Conservation (phyloP, 2,329 filamentous ascomycete genomes). For the Ophiosphaerella narmari region DNA sequence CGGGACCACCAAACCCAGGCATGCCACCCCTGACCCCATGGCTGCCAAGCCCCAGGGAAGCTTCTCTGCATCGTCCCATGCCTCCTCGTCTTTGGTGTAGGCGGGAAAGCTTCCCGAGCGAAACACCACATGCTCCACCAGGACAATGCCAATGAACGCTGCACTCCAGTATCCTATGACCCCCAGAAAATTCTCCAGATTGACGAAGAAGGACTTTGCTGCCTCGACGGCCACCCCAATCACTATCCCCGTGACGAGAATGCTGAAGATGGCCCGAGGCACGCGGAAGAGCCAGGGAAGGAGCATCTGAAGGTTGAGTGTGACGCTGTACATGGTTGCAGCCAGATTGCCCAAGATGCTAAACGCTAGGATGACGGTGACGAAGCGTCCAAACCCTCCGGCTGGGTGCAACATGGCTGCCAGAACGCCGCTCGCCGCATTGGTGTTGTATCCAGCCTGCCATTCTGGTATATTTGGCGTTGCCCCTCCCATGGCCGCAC, state of each 20-base stretch:
- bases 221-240: slow-evolving; percentile 64
- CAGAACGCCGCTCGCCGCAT: slow-evolving; percentile 63
- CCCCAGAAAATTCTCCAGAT: slow-evolving; percentile 50
- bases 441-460: slow-evolving; percentile 59
- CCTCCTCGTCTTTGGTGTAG: slow-evolving; percentile 44
- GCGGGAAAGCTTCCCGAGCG: slow-evolving; percentile 35
- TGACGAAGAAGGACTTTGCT: slow-evolving; percentile 61
- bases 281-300: slow-evolving; percentile 61
- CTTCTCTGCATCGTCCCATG: slow-evolving; percentile 48
- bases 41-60: slow-evolving; percentile 50
- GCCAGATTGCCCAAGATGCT: slow-evolving; percentile 62
- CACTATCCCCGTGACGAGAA: slow-evolving; percentile 63
- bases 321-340: slow-evolving; percentile 65
- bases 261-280: slow-evolving; percentile 62
- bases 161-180: slow-evolving; percentile 45
- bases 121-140: slow-evolving; percentile 48
- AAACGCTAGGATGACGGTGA: slow-evolving; percentile 61
- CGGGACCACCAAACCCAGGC: slow-evolving; percentile 59
- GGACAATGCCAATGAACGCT: slow-evolving; percentile 38
- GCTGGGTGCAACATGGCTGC: slow-evolving; percentile 63
- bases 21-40: slow-evolving; percentile 43
- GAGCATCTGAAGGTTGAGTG: slow-evolving; percentile 68
- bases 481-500: slow-evolving; percentile 67
- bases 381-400: slow-evolving; percentile 66
- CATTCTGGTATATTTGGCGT: slow-evolving; percentile 60